Percentiles rank a stretch among this genome's conserved stretches.
These are phyloP conservation scores for Nemania diffusa DNA, from an alignment of 2,329 filamentous ascomycete genomes.

Conservation along the genomic window DNA sequence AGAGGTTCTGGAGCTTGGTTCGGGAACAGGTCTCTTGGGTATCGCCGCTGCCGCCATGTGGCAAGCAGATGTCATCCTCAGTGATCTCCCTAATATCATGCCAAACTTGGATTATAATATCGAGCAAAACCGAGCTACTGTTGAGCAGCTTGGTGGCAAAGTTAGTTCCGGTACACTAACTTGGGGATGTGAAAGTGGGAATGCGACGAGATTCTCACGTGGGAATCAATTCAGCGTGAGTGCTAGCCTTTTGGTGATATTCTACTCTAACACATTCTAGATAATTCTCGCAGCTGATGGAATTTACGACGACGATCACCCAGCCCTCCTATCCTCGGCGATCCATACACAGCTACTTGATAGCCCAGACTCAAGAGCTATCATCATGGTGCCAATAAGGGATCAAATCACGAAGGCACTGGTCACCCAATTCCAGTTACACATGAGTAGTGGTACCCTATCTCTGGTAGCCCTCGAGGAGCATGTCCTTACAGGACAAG, in stretches of 20 bases:
- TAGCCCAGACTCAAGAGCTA: slow-evolving; percentile 67
- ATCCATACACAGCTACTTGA: slow-evolving; percentile 74
- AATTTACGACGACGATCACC: slow-evolving; percentile 87
- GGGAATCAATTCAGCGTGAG: slow-evolving; percentile 64
- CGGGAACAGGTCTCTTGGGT: slow-evolving; percentile 91
- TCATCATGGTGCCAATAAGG: slow-evolving; percentile 84
- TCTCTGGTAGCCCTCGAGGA: slow-evolving; percentile 66
- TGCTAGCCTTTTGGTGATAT: background rate
- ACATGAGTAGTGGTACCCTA: slow-evolving; percentile 64
- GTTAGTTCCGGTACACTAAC: slow-evolving; percentile 75
- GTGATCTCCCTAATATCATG: slow-evolving; percentile 85
- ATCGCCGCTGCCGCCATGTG: slow-evolving; percentile 82
- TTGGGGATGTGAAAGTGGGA: slow-evolving; percentile 69
- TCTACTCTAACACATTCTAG: slow-evolving; percentile 49
- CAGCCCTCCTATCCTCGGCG: slow-evolving; percentile 75
- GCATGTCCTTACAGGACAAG: slow-evolving; percentile 71
- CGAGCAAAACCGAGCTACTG: slow-evolving; percentile 66
- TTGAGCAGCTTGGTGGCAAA: slow-evolving; percentile 65
- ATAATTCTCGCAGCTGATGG: slow-evolving; percentile 87
- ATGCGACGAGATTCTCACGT: slow-evolving; percentile 57
- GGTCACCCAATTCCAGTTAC: slow-evolving; percentile 68
- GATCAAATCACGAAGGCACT: slow-evolving; percentile 74
- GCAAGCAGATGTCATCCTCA: slow-evolving; percentile 74
- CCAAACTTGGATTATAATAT: slow-evolving; percentile 83
- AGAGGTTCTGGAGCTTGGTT: slow-evolving; percentile 79